Conservation (phyloP, 75 land plant genomes). For the Gnetum montanum region DNA sequence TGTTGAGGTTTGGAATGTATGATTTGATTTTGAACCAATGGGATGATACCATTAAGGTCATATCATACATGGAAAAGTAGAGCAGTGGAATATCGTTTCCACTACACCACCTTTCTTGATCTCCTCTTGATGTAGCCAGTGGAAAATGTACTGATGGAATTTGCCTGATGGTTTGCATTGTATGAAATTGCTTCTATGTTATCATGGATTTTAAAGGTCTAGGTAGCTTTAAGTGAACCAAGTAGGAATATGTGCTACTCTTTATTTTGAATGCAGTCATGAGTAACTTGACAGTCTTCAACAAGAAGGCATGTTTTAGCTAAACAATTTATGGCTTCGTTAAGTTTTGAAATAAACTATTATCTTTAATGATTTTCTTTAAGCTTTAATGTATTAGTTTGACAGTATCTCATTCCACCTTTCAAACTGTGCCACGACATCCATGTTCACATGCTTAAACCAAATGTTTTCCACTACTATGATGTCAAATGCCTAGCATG, state of each 20-base stretch:
- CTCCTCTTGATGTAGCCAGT: slow-evolving; percentile 32
- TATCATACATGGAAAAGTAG: slow-evolving; percentile 34
- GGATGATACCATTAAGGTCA: slow-evolving; percentile 22
- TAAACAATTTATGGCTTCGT: too few relatives aligned
- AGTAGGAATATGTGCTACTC: slow-evolving; percentile 26
- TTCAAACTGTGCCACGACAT: too few relatives aligned
- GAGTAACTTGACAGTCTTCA: slow-evolving; percentile 31
- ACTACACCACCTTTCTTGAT: slow-evolving; percentile 21
- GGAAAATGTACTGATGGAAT: slow-evolving; percentile 35
- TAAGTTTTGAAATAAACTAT: too few relatives aligned
- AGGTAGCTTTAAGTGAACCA: slow-evolving; percentile 30
- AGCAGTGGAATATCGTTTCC: slow-evolving; percentile 36
- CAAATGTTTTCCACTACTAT: too few relatives aligned
- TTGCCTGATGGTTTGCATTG: slow-evolving; percentile 24
- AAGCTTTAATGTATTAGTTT: too few relatives aligned
- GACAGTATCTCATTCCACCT: too few relatives aligned
- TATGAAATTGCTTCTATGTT: slow-evolving; percentile 15
- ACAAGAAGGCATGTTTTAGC: slow-evolving; percentile 22
- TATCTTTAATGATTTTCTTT: too few relatives aligned
- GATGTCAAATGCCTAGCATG: too few relatives aligned
- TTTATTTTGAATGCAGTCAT: slow-evolving; percentile 24
- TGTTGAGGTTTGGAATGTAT: slow-evolving; percentile 23
- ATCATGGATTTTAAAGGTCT: slow-evolving; percentile 26
- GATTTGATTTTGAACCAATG: slow-evolving; percentile 13
- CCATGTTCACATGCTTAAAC: too few relatives aligned